phyloP scores from a whole-genome alignment of 129 eudicot genomes.

The Cynara cardunculus region DNA sequence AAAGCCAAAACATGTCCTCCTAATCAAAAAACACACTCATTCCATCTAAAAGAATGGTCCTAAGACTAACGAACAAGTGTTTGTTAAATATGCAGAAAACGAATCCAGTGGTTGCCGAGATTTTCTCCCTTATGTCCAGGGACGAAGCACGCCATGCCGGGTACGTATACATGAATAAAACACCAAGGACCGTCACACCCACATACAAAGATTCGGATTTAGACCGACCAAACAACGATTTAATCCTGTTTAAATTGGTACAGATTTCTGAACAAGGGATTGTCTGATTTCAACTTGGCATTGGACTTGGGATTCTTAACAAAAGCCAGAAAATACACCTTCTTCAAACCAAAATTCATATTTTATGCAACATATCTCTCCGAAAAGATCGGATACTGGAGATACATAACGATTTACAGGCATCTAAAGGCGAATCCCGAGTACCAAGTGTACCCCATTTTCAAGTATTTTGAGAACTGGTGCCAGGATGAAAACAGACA shows the following conservation, averaged over 20 bases:
- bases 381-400: constrained; percentile 99
- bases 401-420: constrained; percentile 95
- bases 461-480: constrained; percentile 98
- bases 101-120: constrained; percentile 97
- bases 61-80: background rate
- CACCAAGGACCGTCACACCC: background rate
- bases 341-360: constrained; percentile 97
- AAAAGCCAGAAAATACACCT: constrained; percentile 95
- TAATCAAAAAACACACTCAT: too few relatives aligned
- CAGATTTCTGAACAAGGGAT: constrained; percentile 97
- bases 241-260: background rate
- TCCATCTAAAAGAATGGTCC: too few relatives aligned
- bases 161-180: constrained; percentile 37
- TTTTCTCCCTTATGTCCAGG: constrained; percentile 99
- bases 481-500: constrained; percentile 99
- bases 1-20: too few relatives aligned
- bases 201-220: background rate
- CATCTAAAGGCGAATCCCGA: constrained; percentile 89
- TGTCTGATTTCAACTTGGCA: constrained; percentile 94
- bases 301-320: constrained; percentile 95
- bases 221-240: background rate
- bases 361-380: constrained; percentile 95
- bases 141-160: constrained; percentile 99
- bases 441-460: constrained; percentile 91
- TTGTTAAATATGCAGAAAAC: constrained; percentile 72